Conservation (phyloP, 2,329 filamentous ascomycete genomes). For the Cordyceps javanica region DNA sequence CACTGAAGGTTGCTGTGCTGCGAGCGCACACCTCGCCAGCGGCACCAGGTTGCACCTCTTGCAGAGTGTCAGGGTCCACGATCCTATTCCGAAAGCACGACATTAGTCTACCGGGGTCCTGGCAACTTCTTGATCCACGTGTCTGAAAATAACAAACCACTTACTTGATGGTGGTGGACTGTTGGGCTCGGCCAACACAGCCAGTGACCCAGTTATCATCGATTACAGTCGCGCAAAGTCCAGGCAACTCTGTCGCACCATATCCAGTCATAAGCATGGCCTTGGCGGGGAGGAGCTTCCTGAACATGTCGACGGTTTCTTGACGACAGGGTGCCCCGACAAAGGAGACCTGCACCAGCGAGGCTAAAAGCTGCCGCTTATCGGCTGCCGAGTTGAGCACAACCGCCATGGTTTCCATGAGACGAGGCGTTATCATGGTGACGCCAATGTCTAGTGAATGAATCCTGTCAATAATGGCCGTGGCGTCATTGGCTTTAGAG, state of each 20-base stretch:
- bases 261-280: background rate
- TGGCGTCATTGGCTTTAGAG: background rate
- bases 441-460: background rate
- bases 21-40: slow-evolving; percentile 1
- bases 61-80: background rate
- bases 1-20: background rate
- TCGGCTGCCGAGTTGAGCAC: background rate
- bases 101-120: background rate
- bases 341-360: background rate
- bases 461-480: background rate
- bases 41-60: background rate
- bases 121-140: background rate
- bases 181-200: background rate
- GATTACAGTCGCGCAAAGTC: background rate
- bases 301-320: background rate
- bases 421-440: background rate
- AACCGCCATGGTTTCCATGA: background rate
- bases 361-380: background rate
- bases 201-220: slow-evolving; percentile 2
- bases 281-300: background rate
- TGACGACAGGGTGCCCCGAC: background rate
- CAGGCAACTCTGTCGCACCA: background rate
- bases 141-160: background rate
- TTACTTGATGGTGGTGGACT: background rate
- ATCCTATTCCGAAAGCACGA: background rate